Conservation (phyloP, 371 early-diverging fungal genomes). For the Mucor velutinosus region DNA sequence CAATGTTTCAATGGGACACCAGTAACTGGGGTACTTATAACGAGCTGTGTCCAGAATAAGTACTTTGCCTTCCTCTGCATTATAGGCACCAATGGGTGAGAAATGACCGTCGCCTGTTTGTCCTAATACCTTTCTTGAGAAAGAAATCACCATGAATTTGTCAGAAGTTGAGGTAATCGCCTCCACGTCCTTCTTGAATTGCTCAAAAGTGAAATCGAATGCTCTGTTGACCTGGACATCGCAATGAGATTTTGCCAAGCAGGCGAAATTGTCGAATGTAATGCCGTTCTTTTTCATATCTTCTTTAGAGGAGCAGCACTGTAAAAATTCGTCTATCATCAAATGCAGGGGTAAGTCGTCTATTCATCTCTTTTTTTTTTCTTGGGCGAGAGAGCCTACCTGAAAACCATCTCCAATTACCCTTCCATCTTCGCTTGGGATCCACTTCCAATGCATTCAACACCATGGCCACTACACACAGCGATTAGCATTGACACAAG, state of each 20-base stretch:
- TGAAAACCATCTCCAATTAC: slow-evolving; percentile 87
- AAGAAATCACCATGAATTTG: slow-evolving; percentile 87
- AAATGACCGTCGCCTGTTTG: slow-evolving; percentile 94
- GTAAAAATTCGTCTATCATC: slow-evolving; percentile 76
- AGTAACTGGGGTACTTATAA: slow-evolving; percentile 85
- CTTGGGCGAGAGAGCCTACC: slow-evolving; percentile 20
- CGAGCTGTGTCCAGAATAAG: slow-evolving; percentile 83
- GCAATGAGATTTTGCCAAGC: slow-evolving; percentile 85
- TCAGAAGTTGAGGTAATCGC: slow-evolving; percentile 68
- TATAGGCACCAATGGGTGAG: slow-evolving; percentile 73
- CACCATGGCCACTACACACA: slow-evolving; percentile 78
- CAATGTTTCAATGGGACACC: slow-evolving; percentile 69
- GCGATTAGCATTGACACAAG: slow-evolving; percentile 22
- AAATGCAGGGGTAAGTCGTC: not conserved
- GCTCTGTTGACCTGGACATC: slow-evolving; percentile 76
- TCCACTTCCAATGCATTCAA: slow-evolving; percentile 91
- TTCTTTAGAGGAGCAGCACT: slow-evolving; percentile 80
- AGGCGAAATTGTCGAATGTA: slow-evolving; percentile 87
- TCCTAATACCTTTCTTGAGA: slow-evolving; percentile 74
- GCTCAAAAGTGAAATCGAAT: slow-evolving; percentile 64
- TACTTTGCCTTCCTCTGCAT: slow-evolving; percentile 64
- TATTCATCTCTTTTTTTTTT: not conserved
- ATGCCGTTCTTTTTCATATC: slow-evolving; percentile 84
- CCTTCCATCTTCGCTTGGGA: slow-evolving; percentile 88
- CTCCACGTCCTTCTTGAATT: slow-evolving; percentile 78